Evolutionary conservation across 2,329 filamentous ascomycete genomes (phyloP), one percentile per base, ranked within the genome.

Genomic region (Amauroascus niger): DNA sequence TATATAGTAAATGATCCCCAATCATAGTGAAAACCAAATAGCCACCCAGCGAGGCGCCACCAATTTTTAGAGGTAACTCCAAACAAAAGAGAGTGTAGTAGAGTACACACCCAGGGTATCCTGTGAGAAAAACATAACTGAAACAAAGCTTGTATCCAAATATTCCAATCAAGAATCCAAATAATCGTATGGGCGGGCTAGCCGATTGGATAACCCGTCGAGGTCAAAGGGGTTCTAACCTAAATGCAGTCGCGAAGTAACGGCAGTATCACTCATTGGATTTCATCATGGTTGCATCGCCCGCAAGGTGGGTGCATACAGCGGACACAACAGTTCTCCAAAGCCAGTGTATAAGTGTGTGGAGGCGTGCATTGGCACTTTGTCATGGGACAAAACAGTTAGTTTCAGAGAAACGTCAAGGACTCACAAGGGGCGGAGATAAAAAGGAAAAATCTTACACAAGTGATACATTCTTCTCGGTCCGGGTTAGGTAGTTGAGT

Each of bases 221-320:
- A 50, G 48, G 35, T 46, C 18, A 20, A 35, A 5, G 24, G 35
- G 30, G 13, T n/a, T 26, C 4, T n/a, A 2, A 22, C n/a, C 7
- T 16, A 24, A 30, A 44, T 32, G 9, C 22, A 20, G 39, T 9
- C 24, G n/a, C 6, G 8, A 14, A 41, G 22, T 20, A 14, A 14
- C n/a, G 6, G 3, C 13, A 24, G 20, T 2, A 51, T 43, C 20
- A 28, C 1, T 26, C 5, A 13, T n/a, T 24, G 6, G 9, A 20
- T n/a, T 26, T 44, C n/a, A 14, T 11, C 16, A 30, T 28, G 30
- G 6, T 6, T 39, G 32, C 56, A 57, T 35, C 35, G 11, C 24
- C 6, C 7, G 30, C 56, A 57, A 33, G 56, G 56, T 24, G 16
- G 13, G 52, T 57, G 56, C n/a, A 47, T 24, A 44, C 56, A 57